Evolutionary conservation across 2,329 filamentous ascomycete species (phyloP).

Genomic region (Cadophora malorum): DNA sequence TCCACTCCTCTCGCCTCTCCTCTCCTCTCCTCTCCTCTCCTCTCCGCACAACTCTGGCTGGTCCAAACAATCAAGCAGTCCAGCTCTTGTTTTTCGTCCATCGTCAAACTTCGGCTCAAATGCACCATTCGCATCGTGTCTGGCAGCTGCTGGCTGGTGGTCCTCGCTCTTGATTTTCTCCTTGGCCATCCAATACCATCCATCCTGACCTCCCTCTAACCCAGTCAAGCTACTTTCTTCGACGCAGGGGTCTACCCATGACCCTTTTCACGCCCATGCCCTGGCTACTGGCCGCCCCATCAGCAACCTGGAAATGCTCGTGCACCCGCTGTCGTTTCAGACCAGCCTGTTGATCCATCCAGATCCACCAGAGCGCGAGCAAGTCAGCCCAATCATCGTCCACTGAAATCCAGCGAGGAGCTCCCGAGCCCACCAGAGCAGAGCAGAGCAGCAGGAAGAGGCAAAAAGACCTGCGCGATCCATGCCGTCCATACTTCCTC

Average conservation of each 20-base stretch:
- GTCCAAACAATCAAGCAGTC: background rate
- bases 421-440: conserved; percentile 5
- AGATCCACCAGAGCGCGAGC: conserved; percentile 11
- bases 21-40: too few species aligned
- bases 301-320: background rate
- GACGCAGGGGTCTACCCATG: background rate
- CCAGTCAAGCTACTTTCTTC: background rate
- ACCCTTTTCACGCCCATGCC: background rate
- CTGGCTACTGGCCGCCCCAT: background rate
- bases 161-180: too few species aligned
- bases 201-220: background rate
- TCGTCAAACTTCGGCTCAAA: background rate
- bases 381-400: conserved; percentile 7
- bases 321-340: conserved; percentile 26
- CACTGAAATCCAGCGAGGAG: background rate
- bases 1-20: background rate
- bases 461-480: background rate
- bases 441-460: background rate
- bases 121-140: background rate
- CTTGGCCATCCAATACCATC: too few species aligned
- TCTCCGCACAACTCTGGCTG: conserved; percentile 9
- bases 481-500: background rate
- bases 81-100: conserved; percentile 11
- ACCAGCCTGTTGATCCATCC: conserved; percentile 16
- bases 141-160: too few species aligned